Evolutionary conservation across 2,329 filamentous ascomycete genomes (phyloP), one percentile per base, ranked within the genome.

Genomic region (Peltaster fructicola): DNA sequence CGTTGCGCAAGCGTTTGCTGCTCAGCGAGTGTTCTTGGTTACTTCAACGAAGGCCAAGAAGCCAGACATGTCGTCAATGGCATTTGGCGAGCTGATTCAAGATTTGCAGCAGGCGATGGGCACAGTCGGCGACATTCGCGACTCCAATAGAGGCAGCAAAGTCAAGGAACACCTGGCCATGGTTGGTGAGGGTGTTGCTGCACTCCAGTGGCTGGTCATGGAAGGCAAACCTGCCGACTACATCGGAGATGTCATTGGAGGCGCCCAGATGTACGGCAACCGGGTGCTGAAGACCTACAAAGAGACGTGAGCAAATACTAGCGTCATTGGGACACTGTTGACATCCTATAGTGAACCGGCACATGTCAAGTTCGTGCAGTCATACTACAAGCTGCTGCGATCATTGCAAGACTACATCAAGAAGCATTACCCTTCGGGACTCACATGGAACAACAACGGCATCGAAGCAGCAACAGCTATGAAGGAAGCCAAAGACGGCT

Each of bases 251-350:
- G 74, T 74, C 30, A 62, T 91, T 11, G 73, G 74, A 15, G 75
- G 81, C 24, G 80, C 84, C 19, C 76, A 95, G 49, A 91, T 91
- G 57, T 93, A 80, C 42, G 88, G 88, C 16, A 95, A 98, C 58
- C 72, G 84, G 40, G 79, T 98, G 17, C 58, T 95, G 39, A 91
- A 82, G 55, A 77, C 90, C 41, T 73, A 77, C 52, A 93, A 90
- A 55, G 84, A 78, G 35, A 75, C 70, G 72, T 76, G 48, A 39
- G 65, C n/a, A 19, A 23, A 7, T n/a, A 17, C 20, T 12, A 13
- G 10, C 10, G 16, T 3, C n/a, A 8, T 5, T n/a, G 14, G 17
- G 8, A 9, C 15, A 12, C 14, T 15, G 7, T 18, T 28, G 24
- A 25, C 12, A 12, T 20, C 11, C 19, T 8, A 9, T 36, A 88